Evolutionary conservation across 2,329 filamentous ascomycete species (phyloP).

Genomic region (Sporothrix pseudoabietina): DNA sequence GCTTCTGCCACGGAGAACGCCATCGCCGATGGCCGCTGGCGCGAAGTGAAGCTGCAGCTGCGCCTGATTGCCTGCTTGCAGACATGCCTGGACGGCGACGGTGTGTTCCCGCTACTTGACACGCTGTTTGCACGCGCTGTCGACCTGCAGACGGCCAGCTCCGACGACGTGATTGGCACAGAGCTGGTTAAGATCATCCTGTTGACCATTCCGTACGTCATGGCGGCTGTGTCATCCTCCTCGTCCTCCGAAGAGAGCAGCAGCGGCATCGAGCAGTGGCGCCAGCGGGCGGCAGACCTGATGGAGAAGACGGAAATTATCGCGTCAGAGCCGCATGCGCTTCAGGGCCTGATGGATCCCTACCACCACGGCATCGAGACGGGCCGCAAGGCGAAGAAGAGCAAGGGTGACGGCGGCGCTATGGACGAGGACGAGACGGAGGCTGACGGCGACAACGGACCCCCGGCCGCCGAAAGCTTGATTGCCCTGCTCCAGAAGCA

Average conservation of each 20-base stretch:
- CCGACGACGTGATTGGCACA: constrained; percentile 82
- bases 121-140: constrained; percentile 91
- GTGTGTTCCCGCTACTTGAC: constrained; percentile 80
- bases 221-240: constrained; percentile 68
- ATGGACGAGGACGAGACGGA: constrained; percentile 35
- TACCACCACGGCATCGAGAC: constrained; percentile 56
- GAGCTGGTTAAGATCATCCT: constrained; percentile 97
- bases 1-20: constrained; percentile 65
- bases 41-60: constrained; percentile 84
- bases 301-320: constrained; percentile 96
- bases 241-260: not conserved
- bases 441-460: constrained; percentile 63
- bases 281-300: constrained; percentile 73
- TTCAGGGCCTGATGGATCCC: constrained; percentile 84
- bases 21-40: constrained; percentile 77
- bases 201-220: constrained; percentile 87
- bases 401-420: constrained; percentile 18
- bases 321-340: constrained; percentile 79
- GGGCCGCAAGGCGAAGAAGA: constrained; percentile 23
- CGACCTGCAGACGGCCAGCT: constrained; percentile 87
- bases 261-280: constrained; percentile 52
- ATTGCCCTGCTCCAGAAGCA: constrained; percentile 84
- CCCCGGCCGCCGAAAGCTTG: constrained; percentile 66
- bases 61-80: constrained; percentile 89
- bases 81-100: constrained; percentile 67